A percentile compares a stretch with the other conserved stretches of the same genome.
Conservation (phyloP, 768 basidiomycete genomes). For the Epithele typhae region DNA sequence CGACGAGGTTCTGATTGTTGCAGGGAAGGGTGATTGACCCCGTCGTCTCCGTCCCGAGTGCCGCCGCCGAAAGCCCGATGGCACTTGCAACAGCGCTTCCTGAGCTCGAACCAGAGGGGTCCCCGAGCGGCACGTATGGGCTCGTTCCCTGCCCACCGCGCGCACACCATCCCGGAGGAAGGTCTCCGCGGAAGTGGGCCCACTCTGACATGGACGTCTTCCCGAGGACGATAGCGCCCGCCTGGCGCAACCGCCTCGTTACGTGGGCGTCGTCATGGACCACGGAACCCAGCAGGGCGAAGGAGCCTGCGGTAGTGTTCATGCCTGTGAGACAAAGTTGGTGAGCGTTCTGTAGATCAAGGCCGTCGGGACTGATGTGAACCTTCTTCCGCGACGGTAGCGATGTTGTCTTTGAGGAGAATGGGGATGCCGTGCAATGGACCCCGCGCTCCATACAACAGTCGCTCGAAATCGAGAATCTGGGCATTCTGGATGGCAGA, state of each 20-base stretch:
- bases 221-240: constrained; percentile 38
- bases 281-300: constrained; percentile 29
- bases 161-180: constrained; percentile 41
- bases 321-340: constrained; percentile 21
- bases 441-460: constrained; percentile 14
- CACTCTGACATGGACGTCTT: constrained; percentile 43
- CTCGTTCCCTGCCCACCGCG: constrained; percentile 42
- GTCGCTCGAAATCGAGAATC: constrained; percentile 21
- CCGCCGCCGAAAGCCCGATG: constrained; percentile 38
- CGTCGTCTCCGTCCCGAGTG: constrained; percentile 45
- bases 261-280: constrained; percentile 32
- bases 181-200: constrained; percentile 36
- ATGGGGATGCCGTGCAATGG: constrained; percentile 33
- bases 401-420: constrained; percentile 35
- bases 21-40: constrained; percentile 44
- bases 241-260: constrained; percentile 26
- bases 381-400: constrained; percentile 30
- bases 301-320: constrained; percentile 35
- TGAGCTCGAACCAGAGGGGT: constrained; percentile 38
- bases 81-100: constrained; percentile 38
- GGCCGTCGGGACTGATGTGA: constrained; percentile 24
- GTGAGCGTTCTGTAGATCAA: constrained; percentile 28
- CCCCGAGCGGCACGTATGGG: constrained; percentile 38
- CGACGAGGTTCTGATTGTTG: constrained; percentile 37
- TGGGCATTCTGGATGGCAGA: constrained; percentile 50